Base-by-base conservation (phyloP, 352 stramenopile species). In the Phytopythium cucurbitacearum region DNA sequence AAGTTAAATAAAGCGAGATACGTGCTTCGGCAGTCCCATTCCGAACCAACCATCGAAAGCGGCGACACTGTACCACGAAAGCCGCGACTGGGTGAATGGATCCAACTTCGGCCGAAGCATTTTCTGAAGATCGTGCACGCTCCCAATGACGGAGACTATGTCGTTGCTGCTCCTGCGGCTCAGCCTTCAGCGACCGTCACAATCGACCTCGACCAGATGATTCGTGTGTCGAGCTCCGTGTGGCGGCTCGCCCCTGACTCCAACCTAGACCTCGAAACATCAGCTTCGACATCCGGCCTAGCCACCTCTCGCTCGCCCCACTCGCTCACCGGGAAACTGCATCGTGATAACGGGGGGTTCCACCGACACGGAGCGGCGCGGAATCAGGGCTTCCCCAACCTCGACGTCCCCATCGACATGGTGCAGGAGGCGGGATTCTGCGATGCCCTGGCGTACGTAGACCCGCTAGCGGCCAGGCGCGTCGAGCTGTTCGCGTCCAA, bases 321-420 rank as follows among this genome's bases (percentile, higher is more conserved):
- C 6, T 15, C 42, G 13, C 12, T 56, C n/a, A 43, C 74, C 0
- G 76, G 73, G 4, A 80, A 80, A 32, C 54, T 87, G 9, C 76
- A 87, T 43, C 73, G 76, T 4, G 73, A 84, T 10, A 80, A 57
- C 33, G 62, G 80, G 38, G 64, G 38, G 1, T 87, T 83, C 37
- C 76, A 87, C 53, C 70, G 60, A 7, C 76, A 87, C 48, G 76
- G 76, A 0, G 64, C 73, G 4, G 63, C 69, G 15, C 67, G 73
- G 11, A 81, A 65, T 12, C 73, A 85, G 39, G 79, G 76, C 0
- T 85, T 82, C 39, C 74, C 74, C 2, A 89, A 89, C 57, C 51
- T 72, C 34, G 57, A 66, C 37, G 66, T 90, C 5, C 71, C 65
- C 3, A 38, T 7, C 11, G 40, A 65, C 10, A 45, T 67, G 21